phyloP scores from a whole-genome alignment of 2,329 filamentous ascomycete species.

The Aspergillus fumigatus region DNA sequence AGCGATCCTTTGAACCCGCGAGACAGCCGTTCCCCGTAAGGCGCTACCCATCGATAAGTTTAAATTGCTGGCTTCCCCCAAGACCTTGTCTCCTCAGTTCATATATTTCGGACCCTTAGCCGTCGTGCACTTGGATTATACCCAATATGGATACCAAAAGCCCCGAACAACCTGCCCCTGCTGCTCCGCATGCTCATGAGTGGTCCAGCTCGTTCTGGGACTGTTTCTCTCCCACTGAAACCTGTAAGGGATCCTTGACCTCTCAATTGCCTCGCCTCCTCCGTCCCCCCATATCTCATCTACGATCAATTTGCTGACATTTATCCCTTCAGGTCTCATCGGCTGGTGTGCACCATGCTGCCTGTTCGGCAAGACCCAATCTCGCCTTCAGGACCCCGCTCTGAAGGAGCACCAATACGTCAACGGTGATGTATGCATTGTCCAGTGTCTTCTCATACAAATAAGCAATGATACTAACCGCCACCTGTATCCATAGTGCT shows the following conservation, averaged over 20 bases:
- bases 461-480: neutral
- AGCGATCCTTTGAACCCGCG: neutral
- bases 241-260: conserved; percentile 21
- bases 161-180: neutral
- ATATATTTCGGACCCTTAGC: neutral
- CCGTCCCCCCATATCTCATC: neutral
- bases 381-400: conserved; percentile 27
- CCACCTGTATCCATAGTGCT: conserved; percentile 27
- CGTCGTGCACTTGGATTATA: neutral
- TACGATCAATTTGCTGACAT: neutral
- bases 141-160: neutral
- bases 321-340: conserved; percentile 19
- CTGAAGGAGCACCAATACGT: conserved; percentile 22
- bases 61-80: neutral
- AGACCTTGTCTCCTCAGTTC: neutral
- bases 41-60: neutral
- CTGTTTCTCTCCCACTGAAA: conserved; percentile 28
- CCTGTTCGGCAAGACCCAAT: conserved; percentile 28
- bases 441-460: neutral
- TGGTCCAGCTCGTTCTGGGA: conserved; percentile 31
- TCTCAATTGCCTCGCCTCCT: neutral
- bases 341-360: conserved; percentile 27
- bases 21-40: neutral
- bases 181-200: conserved; percentile 8
- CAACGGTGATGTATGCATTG: conserved; percentile 24